A percentile compares a stretch with the other conserved stretches of the same genome.
These are phyloP conservation scores for Pleomassaria siparia DNA, from an alignment of 2,329 filamentous ascomycete species.

Conservation along the genomic window DNA sequence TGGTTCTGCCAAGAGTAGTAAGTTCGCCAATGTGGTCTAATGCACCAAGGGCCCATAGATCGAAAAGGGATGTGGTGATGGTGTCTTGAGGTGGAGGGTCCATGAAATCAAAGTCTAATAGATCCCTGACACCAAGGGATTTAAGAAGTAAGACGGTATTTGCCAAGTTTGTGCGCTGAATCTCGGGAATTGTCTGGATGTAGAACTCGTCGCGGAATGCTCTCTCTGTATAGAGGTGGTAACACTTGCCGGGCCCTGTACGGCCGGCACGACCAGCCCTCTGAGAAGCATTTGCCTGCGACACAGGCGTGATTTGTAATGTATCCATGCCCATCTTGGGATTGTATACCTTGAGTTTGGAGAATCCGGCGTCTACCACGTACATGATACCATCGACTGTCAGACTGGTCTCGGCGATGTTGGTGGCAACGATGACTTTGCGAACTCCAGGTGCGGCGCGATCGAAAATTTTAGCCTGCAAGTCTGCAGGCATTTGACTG, in stretches of 20 bases:
- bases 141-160: conserved; percentile 95
- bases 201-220: conserved; percentile 97
- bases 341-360: conserved; percentile 98
- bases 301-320: conserved; percentile 94
- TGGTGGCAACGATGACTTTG: conserved; percentile 97
- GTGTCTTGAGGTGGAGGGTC: conserved; percentile 97
- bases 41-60: conserved; percentile 93
- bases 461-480: conserved; percentile 98
- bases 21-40: conserved; percentile 92
- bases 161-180: conserved; percentile 91
- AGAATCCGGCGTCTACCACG: conserved; percentile 93
- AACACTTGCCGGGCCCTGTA: conserved; percentile 93
- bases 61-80: conserved; percentile 94
- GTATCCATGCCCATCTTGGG: conserved; percentile 99
- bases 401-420: conserved; percentile 96
- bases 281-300: conserved; percentile 92
- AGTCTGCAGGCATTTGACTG: conserved; percentile 97
- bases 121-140: conserved; percentile 87
- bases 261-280: conserved; percentile 90
- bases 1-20: conserved; percentile 81
- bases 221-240: conserved; percentile 89
- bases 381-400: conserved; percentile 99
- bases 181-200: conserved; percentile 94
- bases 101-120: conserved; percentile 98
- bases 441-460: conserved; percentile 84